Base-by-base conservation (phyloP, 371 early-diverging fungal genomes). In the Polyrhizophydium stewartii region DNA sequence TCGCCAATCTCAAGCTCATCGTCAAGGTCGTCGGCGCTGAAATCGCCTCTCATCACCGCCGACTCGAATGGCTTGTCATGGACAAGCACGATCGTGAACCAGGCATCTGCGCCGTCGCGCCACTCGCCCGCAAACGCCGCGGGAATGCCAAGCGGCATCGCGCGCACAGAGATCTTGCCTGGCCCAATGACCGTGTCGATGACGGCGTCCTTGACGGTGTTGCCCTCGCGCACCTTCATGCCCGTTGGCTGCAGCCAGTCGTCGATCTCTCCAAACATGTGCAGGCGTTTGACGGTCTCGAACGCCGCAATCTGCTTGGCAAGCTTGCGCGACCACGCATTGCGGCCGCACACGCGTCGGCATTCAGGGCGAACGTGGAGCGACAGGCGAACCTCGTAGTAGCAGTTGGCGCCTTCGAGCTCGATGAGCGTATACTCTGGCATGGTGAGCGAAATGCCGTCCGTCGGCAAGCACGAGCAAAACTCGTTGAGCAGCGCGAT, bases 251-350 rank as follows among this genome's bases (percentile, higher is more conserved):
- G 40, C 24, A 96, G 73, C 46, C 87, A 78, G 35, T 92, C 89
- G 65, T 90, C 84, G 31, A 95, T 72, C 0, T 86, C 90, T 2
- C 88, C 85, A 0, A 74, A 41, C 24, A 63, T 62, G 45, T 89
- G 85, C 10, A 96, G 76, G 53, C 78, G 67, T 51, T 84, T 81
- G 55, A 89, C 84, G 0, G 87, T 80, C 37, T 89, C 82, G 40
- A 91, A 81, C 0, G 91, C 88, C 0, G 87, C 91, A 1, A 82
- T 66, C 17, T 87, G 84, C 64, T 85, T 90, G 6, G 96, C 93
- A 40, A 75, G 67, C 22, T 50, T 65, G 56, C 88, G 89, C 37
- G 82, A 82, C 6, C 75, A 3, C 24, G 46, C 16, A 3, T 45
- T 28, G 30, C 22, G 41, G 17, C 73, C 69, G 2, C 55, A 27